Percentiles rank a stretch among this genome's conserved stretches.
Conservation (phyloP, 1,284 basidiomycete genomes). For the Violaceomyces palustris region DNA sequence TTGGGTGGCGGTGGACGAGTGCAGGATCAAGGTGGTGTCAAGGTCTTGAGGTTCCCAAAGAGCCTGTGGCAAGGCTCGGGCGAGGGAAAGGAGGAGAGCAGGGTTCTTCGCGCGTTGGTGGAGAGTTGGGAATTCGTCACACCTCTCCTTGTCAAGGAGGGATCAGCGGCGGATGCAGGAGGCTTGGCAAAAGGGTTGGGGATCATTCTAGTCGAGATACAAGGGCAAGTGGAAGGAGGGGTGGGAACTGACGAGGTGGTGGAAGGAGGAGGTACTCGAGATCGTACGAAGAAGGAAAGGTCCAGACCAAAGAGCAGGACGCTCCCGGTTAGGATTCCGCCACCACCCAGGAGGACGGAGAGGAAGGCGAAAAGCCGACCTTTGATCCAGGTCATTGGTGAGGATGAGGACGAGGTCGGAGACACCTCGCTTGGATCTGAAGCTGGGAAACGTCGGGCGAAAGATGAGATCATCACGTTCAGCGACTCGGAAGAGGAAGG, state of each 20-base stretch:
- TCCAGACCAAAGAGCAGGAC: no score
- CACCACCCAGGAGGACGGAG: no score
- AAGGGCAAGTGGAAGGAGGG: background rate
- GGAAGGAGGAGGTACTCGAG: conserved; percentile 6
- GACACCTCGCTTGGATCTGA: no score
- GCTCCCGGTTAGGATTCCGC: no score
- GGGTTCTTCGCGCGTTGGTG: conserved; percentile 35
- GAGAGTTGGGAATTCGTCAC: conserved; percentile 8
- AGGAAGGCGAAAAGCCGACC: no score
- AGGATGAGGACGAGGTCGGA: no score
- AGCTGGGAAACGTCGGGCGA: no score
- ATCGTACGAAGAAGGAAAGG: background rate
- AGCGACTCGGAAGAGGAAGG: no score
- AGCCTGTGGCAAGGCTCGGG: conserved; percentile 72
- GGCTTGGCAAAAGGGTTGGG: background rate
- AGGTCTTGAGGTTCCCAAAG: conserved; percentile 69
- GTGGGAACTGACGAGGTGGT: background rate
- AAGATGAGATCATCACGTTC: no score
- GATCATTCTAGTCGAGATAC: background rate
- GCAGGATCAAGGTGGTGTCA: conserved; percentile 42
- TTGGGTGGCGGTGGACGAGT: no score
- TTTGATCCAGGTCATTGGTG: no score
- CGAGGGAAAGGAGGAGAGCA: conserved; percentile 57
- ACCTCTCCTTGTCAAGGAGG: background rate
- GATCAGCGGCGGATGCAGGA: background rate